Percentiles rank a stretch among this genome's conserved stretches.
Conservation (phyloP, 768 basidiomycete species). For the Rhodotorula kratochvilovae region DNA sequence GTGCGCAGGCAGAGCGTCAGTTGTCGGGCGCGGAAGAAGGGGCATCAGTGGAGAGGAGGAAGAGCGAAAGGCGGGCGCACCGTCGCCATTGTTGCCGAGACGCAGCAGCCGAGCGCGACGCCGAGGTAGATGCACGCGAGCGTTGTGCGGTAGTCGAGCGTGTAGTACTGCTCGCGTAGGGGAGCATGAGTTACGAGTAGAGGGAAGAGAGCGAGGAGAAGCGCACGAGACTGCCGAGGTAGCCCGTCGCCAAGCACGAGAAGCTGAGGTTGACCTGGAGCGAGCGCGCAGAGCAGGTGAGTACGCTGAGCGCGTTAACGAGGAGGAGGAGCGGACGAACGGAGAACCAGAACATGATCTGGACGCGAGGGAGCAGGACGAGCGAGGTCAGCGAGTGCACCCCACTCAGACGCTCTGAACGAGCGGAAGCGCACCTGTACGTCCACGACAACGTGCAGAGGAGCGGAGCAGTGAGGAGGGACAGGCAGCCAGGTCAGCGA, state of each 20-base stretch:
- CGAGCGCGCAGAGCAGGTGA: no score
- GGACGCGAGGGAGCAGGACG: not conserved
- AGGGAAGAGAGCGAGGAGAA: not conserved
- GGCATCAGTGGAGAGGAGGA: no score
- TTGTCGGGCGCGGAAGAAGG: no score
- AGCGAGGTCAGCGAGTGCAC: not conserved
- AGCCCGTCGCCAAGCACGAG: slow-evolving; percentile 56
- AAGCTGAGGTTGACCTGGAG: slow-evolving; percentile 52
- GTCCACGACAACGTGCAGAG: no score
- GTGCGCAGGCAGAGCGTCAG: not conserved
- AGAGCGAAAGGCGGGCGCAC: not conserved
- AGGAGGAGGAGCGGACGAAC: no score
- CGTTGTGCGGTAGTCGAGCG: slow-evolving; percentile 54
- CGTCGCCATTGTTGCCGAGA: slow-evolving; percentile 56
- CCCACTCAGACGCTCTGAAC: no score
- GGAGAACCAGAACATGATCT: slow-evolving; percentile 49
- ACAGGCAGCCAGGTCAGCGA: not conserved
- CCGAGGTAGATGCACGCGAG: slow-evolving; percentile 55
- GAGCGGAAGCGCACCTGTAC: not conserved
- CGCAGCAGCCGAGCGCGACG: slow-evolving; percentile 51
- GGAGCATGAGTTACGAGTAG: not conserved
- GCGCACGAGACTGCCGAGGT: slow-evolving; percentile 51
- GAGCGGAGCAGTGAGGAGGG: not conserved
- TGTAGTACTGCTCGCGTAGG: slow-evolving; percentile 46
- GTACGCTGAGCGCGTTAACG: no score